Percentiles rank a stretch among this genome's conserved stretches.
phyloP scores from a whole-genome alignment of 1,284 basidiomycete genomes.

The Coriolopsis trogii region DNA sequence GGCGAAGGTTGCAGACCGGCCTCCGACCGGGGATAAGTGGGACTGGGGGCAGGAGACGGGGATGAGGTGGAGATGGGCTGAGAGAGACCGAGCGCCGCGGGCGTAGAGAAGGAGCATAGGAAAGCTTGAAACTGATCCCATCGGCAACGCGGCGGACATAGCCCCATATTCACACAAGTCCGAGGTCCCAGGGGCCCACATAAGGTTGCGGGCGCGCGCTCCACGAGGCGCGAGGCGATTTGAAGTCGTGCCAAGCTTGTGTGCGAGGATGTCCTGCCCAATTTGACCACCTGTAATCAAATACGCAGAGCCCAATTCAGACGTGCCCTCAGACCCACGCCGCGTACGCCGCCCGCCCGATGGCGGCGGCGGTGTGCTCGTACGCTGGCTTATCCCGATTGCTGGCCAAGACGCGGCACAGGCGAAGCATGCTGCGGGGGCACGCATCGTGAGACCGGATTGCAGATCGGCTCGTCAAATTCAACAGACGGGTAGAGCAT shows the following conservation, averaged over 20 bases:
- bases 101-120: conserved; percentile 8
- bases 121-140: conserved; percentile 26
- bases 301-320: conserved; percentile 8
- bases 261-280: conserved; percentile 7
- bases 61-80: conserved; percentile 14
- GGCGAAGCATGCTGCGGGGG: conserved; percentile 3
- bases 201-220: too few relatives aligned
- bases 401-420: not conserved
- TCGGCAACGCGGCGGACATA: conserved; percentile 5
- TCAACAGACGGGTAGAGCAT: conserved; percentile 7
- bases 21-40: conserved; percentile 14
- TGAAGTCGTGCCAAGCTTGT: too few relatives aligned
- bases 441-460: conserved; percentile 18
- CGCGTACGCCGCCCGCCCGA: too few relatives aligned
- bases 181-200: too few relatives aligned
- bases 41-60: conserved; percentile 1
- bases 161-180: too few relatives aligned
- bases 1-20: conserved; percentile 5
- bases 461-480: conserved; percentile 26
- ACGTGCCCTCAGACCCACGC: too few relatives aligned
- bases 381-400: not conserved
- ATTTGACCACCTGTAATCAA: conserved; percentile 22
- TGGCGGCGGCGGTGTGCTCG: too few relatives aligned
- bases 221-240: too few relatives aligned
- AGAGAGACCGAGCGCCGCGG: conserved; percentile 14